Percentiles rank a stretch among this genome's conserved stretches.
Conservation (phyloP, 2,329 filamentous ascomycete species). For the Claviceps purpurea region DNA sequence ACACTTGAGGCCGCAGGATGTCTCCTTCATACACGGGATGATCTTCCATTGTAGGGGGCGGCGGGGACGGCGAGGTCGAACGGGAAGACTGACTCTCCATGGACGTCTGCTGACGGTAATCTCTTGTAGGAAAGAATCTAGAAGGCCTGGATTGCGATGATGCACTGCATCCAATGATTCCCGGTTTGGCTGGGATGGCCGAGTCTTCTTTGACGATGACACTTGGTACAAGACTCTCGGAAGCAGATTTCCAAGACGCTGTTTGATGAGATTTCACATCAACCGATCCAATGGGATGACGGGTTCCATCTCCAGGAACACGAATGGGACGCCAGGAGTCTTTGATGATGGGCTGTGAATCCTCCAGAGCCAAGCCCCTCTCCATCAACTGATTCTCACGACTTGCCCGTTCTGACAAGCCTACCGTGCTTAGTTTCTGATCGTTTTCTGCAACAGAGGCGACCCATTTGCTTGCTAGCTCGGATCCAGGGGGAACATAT, state of each 20-base stretch:
- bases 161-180: constrained; percentile 17
- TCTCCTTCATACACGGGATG: constrained; percentile 64
- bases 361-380: constrained; percentile 29
- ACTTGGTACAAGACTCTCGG: constrained; percentile 13
- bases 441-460: constrained; percentile 32
- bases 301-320: constrained; percentile 22
- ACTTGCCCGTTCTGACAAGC: constrained; percentile 25
- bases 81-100: constrained; percentile 25
- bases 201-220: constrained; percentile 12
- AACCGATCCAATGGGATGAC: constrained; percentile 13
- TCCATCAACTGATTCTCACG: constrained; percentile 31
- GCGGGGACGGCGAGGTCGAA: constrained; percentile 51
- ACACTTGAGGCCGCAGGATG: constrained; percentile 50
- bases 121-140: constrained; percentile 47
- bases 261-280: constrained; percentile 17
- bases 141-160: constrained; percentile 38
- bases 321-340: constrained; percentile 40
- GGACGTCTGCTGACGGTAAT: constrained; percentile 29
- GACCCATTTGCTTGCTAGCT: constrained; percentile 29
- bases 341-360: constrained; percentile 34
- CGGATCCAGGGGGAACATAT: constrained; percentile 16
- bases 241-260: constrained; percentile 17
- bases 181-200: constrained; percentile 10
- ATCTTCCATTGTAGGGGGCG: constrained; percentile 54
- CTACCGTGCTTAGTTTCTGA: constrained; percentile 26